A percentile compares a stretch with the other conserved stretches of the same genome.
These are phyloP conservation scores for Dianthus caryophyllus DNA, from an alignment of 148 eudicot genomes.

Conservation along the genomic window DNA sequence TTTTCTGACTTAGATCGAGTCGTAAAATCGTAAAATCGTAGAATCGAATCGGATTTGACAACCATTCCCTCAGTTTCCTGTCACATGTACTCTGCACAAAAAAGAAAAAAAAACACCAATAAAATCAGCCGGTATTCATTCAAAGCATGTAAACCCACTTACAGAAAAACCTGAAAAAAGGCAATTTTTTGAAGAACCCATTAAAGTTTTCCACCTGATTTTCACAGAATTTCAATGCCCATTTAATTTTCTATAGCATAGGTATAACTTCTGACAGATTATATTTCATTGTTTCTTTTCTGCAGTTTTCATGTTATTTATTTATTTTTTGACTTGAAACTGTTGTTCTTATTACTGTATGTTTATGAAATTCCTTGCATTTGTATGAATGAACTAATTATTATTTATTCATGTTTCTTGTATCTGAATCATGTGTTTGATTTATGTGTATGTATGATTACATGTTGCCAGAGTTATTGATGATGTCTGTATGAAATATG, in stretches of 20 bases:
- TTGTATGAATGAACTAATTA: constrained; percentile 3
- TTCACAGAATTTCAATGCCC: neutral
- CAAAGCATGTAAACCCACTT: neutral
- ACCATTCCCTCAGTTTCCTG: too few relatives aligned
- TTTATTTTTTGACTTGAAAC: neutral
- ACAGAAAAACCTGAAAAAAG: neutral
- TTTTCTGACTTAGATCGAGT: too few relatives aligned
- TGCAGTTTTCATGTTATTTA: neutral
- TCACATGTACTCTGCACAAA: neutral
- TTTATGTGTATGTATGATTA: neutral
- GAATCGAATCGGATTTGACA: too few relatives aligned
- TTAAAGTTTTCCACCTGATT: neutral
- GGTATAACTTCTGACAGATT: neutral
- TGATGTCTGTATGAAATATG: too few relatives aligned
- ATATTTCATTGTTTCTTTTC: neutral
- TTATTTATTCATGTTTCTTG: neutral
- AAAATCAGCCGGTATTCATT: neutral
- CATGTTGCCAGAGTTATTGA: neutral
- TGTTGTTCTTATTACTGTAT: neutral
- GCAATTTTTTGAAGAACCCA: neutral
- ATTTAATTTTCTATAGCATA: neutral
- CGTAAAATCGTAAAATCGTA: too few relatives aligned
- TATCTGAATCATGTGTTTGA: neutral
- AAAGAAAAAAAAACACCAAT: neutral
- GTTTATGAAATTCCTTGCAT: neutral